Percentiles rank a stretch among this genome's conserved stretches.
These are phyloP conservation scores for Ceriops decandra DNA, from an alignment of 345 rosid genomes.

Conservation along the genomic window DNA sequence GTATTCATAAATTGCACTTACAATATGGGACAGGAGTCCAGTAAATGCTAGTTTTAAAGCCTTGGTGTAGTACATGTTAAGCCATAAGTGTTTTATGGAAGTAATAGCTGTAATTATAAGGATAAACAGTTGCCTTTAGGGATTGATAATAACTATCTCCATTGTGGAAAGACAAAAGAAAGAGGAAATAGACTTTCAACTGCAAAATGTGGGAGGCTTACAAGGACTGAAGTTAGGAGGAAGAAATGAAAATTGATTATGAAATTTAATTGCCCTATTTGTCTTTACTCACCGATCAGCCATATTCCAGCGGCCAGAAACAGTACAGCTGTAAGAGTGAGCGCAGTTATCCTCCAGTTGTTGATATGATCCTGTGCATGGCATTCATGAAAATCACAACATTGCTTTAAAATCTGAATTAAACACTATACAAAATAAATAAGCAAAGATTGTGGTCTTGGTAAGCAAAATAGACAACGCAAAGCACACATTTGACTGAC, in stretches of 20 bases:
- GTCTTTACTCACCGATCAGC: conserved; percentile 46
- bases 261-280: not conserved
- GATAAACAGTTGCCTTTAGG: too few relatives aligned
- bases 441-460: not conserved
- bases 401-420: not conserved
- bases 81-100: too few relatives aligned
- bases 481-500: not conserved
- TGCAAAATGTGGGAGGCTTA: not conserved
- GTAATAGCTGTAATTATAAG: too few relatives aligned
- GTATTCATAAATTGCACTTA: not conserved
- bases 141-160: too few relatives aligned
- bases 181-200: not conserved
- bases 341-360: conserved; percentile 85
- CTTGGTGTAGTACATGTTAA: too few relatives aligned
- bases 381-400: not conserved
- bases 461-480: not conserved
- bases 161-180: too few relatives aligned
- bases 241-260: not conserved
- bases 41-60: too few relatives aligned
- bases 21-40: too few relatives aligned
- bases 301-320: conserved; percentile 81
- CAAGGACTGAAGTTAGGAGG: not conserved
- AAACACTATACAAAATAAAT: not conserved
- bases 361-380: conserved; percentile 55
- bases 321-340: conserved; percentile 62